Evolutionary conservation across 2,329 filamentous ascomycete genomes (phyloP).

Genomic region (Pseudocercospora macadamiae): DNA sequence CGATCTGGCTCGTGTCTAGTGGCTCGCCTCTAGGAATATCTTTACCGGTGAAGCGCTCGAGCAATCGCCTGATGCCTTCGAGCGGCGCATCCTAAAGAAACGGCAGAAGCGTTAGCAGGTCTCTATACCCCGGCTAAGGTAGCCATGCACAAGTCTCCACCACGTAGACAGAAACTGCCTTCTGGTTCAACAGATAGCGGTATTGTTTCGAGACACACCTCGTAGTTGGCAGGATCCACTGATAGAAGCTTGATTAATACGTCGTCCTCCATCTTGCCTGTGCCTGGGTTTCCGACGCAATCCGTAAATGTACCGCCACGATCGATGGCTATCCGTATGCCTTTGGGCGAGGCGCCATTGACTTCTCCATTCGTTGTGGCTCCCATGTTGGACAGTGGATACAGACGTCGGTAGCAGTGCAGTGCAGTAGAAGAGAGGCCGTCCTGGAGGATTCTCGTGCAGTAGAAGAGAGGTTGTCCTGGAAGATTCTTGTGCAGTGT

Average conservation of each 20-base stretch:
- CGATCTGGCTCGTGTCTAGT: conserved; percentile 80
- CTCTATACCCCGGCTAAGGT: no score
- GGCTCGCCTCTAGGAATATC: conserved; percentile 79
- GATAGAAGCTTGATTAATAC: conserved; percentile 86
- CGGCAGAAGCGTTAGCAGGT: no score
- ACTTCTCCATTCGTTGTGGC: conserved; percentile 15
- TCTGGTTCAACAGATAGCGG: no score
- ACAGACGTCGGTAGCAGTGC: neutral
- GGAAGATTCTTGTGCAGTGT: no score
- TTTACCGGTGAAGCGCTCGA: conserved; percentile 73
- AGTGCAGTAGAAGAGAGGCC: neutral
- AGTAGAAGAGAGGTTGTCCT: neutral
- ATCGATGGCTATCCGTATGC: conserved; percentile 74
- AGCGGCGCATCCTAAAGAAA: conserved; percentile 88
- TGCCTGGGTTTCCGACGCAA: conserved; percentile 79
- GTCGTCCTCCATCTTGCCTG: conserved; percentile 70
- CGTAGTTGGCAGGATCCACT: conserved; percentile 87
- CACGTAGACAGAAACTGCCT: no score
- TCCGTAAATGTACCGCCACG: conserved; percentile 92
- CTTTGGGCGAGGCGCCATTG: conserved; percentile 42
- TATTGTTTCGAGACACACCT: no score
- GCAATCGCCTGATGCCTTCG: conserved; percentile 84
- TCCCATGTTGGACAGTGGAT: conserved; percentile 15
- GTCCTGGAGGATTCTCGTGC: neutral
- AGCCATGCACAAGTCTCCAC: no score